Conservation (phyloP, 1,139 yeast genomes). For the Yamadazyma dendronema region DNA sequence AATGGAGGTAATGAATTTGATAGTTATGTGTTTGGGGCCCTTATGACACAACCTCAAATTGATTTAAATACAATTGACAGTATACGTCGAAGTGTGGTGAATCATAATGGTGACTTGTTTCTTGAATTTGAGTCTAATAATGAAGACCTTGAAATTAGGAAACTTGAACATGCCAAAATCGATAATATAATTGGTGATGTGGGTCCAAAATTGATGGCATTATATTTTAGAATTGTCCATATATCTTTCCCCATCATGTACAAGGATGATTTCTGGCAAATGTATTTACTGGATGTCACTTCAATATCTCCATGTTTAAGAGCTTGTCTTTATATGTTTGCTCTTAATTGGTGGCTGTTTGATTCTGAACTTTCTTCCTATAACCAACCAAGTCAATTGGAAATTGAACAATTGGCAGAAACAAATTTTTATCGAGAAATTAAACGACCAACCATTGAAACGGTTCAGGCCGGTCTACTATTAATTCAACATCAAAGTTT, state of each 20-base stretch:
- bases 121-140: slow-evolving; percentile 8
- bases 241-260: slow-evolving; percentile 14
- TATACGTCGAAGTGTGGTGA: slow-evolving; percentile 8
- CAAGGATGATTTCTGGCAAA: slow-evolving; percentile 10
- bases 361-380: slow-evolving; percentile 12
- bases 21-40: slow-evolving; percentile 7
- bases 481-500: slow-evolving; percentile 16
- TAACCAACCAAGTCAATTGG: slow-evolving; percentile 12
- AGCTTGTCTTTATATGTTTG: slow-evolving; percentile 15
- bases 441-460: slow-evolving; percentile 11
- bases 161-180: slow-evolving; percentile 7
- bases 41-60: slow-evolving; percentile 4
- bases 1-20: slow-evolving; percentile 15
- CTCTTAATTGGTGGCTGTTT: slow-evolving; percentile 17
- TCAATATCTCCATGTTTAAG: slow-evolving; percentile 12
- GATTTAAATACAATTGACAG: slow-evolving; percentile 9
- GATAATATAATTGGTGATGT: slow-evolving; percentile 11
- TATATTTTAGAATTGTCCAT: slow-evolving; percentile 16
- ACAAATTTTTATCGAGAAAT: slow-evolving; percentile 10
- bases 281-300: slow-evolving; percentile 6
- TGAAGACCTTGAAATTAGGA: slow-evolving; percentile 3
- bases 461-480: slow-evolving; percentile 16
- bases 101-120: slow-evolving; percentile 7
- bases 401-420: slow-evolving; percentile 14
- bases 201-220: slow-evolving; percentile 12